Conservation (phyloP, 2,329 filamentous ascomycete genomes). For the Verticillium dahliae region DNA sequence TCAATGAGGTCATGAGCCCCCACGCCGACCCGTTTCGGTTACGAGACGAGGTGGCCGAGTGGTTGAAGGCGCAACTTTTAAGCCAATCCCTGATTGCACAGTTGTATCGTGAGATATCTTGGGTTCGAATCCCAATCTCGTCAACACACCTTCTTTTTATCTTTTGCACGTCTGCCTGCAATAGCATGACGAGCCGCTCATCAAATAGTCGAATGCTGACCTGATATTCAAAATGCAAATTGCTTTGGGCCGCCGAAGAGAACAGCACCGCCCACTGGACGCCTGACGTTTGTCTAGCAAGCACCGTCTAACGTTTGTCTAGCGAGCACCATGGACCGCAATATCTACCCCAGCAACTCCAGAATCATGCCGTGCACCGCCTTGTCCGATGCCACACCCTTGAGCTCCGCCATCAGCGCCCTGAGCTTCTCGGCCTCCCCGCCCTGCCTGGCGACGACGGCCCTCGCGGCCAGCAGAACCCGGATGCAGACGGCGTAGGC, state of each 20-base stretch:
- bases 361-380: constrained; percentile 11
- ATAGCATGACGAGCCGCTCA: background rate
- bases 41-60: background rate
- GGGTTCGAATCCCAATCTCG: background rate
- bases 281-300: background rate
- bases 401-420: constrained; percentile 3
- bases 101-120: background rate
- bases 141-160: background rate
- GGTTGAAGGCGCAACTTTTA: background rate
- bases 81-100: background rate
- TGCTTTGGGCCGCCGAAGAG: background rate
- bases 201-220: too few relatives aligned
- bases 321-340: too few relatives aligned
- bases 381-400: constrained; percentile 2
- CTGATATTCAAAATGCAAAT: background rate
- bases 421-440: background rate
- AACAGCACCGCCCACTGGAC: too few relatives aligned
- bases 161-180: background rate
- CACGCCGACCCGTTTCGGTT: background rate
- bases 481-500: constrained; percentile 56
- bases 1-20: background rate
- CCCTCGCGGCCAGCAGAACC: constrained; percentile 32
- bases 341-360: constrained; percentile 3
- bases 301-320: background rate
- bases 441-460: constrained; percentile 16